These are phyloP conservation scores for Paramecium caudatum DNA, from an alignment of 73 alveolate genomes.

Conservation along the genomic window DNA sequence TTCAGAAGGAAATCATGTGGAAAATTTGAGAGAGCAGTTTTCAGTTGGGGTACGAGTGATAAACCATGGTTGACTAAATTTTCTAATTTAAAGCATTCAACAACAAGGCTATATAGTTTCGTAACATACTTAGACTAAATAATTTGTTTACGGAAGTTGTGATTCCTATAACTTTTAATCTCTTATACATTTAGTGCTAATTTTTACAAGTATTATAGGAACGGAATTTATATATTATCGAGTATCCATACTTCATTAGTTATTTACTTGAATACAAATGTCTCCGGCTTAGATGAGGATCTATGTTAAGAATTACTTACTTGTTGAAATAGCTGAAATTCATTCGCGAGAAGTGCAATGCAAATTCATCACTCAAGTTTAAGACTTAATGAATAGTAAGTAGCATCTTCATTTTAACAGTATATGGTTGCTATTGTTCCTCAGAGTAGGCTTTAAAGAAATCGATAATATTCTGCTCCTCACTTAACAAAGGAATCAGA, in stretches of 20 bases:
- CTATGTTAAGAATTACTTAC: conserved; percentile 7
- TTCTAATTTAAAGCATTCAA: conserved; percentile 60
- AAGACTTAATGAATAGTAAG: conserved; percentile 44
- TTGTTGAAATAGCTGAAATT: background rate
- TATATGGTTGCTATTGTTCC: conserved; percentile 7
- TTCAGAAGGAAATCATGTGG: conserved; percentile 68
- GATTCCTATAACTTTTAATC: conserved; percentile 14
- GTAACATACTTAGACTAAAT: background rate
- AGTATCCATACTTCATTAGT: conserved; percentile 50
- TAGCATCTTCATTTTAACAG: conserved; percentile 49
- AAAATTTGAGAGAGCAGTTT: conserved; percentile 52
- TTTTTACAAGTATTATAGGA: conserved; percentile 21
- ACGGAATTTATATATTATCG: conserved; percentile 54
- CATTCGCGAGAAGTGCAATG: background rate
- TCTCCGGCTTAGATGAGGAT: background rate
- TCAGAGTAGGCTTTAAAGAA: conserved; percentile 16
- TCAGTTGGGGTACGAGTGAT: conserved; percentile 45
- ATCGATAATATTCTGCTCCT: conserved; percentile 38
- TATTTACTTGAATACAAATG: conserved; percentile 19
- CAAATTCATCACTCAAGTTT: conserved; percentile 27
- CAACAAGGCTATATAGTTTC: background rate
- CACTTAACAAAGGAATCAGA: conserved; percentile 49
- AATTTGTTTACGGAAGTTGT: background rate
- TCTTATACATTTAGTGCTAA: conserved; percentile 34
- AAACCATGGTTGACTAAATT: conserved; percentile 63